These are phyloP conservation scores for Plasmopara halstedii DNA, from an alignment of 352 stramenopile genomes.

Conservation along the genomic window DNA sequence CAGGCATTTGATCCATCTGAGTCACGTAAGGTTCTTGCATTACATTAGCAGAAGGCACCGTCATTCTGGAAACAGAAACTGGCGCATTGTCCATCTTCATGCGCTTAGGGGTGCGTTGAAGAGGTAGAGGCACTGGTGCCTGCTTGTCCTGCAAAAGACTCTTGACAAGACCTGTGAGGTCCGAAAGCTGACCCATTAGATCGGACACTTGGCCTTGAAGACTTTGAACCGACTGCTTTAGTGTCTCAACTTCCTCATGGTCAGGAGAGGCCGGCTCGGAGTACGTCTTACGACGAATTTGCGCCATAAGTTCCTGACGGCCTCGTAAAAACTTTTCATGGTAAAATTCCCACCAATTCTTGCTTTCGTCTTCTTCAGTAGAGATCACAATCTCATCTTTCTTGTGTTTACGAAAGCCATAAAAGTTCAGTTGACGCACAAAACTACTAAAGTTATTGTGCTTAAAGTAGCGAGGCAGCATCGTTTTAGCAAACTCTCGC, in stretches of 20 bases:
- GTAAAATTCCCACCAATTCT: constrained; percentile 90
- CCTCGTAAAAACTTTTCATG: constrained; percentile 86
- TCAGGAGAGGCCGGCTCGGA: constrained; percentile 70
- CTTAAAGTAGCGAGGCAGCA: constrained; percentile 91
- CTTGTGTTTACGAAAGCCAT: constrained; percentile 91
- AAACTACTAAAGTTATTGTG: constrained; percentile 93
- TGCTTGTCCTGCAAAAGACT: constrained; percentile 55
- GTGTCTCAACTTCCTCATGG: constrained; percentile 66
- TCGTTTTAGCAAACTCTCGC: constrained; percentile 86
- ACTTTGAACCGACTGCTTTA: constrained; percentile 68
- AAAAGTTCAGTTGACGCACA: constrained; percentile 92
- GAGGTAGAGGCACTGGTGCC: constrained; percentile 1
- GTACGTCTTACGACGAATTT: constrained; percentile 86
- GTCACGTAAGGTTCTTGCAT: constrained; percentile 15
- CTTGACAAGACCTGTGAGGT: constrained; percentile 69
- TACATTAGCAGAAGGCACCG: constrained; percentile 7
- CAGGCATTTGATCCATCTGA: constrained; percentile 17
- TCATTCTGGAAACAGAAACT: constrained; percentile 5
- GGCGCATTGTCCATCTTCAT: constrained; percentile 21
- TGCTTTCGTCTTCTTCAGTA: constrained; percentile 63
- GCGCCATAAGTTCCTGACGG: constrained; percentile 75
- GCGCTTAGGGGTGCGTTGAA: constrained; percentile 36
- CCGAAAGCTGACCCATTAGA: constrained; percentile 69
- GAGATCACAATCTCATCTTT: constrained; percentile 84
- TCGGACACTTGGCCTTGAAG: constrained; percentile 68